Base-by-base conservation (phyloP, 768 basidiomycete genomes). In the Hygrophoropsis aurantiaca region DNA sequence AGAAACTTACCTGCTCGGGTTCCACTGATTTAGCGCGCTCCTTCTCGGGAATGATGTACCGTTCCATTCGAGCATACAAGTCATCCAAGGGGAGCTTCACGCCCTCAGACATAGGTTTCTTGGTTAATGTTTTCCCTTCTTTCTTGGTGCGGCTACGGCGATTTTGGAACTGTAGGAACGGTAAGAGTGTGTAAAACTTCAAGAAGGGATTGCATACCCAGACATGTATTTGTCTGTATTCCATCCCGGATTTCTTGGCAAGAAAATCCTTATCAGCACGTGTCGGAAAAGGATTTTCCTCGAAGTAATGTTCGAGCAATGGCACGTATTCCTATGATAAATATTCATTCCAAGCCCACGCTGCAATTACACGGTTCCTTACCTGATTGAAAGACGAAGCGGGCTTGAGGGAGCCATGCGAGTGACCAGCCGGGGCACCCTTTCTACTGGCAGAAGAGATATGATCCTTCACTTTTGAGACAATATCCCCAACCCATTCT, bases 91-190 rank as follows among this genome's bases (percentile, higher is more conserved):
- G 52, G 2, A 66, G 35, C 1, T 62, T 52, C 2, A 52, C 27
- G 0, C 61, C 46, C 38, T 61, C 65, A 0, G 30, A 3, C 35
- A 49, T 6, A 65, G 21, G 6, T 6, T 11, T 35, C 35, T 60
- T 5, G 65, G 65, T 15, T 66, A 71, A 37, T 56, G 62, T 36
- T 58, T 71, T 1, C 68, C 65, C 8, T 74, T 56, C 53, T 30
- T 48, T 53, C 33, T 54, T 57, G 0, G 42, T 45, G 3, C 53
- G 49, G 24, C 3, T 54, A 0, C 80, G 72, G 32, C 74, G 74
- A 27, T 81, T 81, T 61, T 81, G 80, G 43, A 81, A 81, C 80
- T 81, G 40, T 3, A 11, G 4, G 25, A 21, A 16, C 20, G n/a
- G 13, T 36, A 10, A 2, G 21, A 18, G 16, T n/a, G 5, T 2